These are phyloP conservation scores for Blastobotrys serpentis DNA, from an alignment of 1,139 yeast species.

Conservation along the genomic window DNA sequence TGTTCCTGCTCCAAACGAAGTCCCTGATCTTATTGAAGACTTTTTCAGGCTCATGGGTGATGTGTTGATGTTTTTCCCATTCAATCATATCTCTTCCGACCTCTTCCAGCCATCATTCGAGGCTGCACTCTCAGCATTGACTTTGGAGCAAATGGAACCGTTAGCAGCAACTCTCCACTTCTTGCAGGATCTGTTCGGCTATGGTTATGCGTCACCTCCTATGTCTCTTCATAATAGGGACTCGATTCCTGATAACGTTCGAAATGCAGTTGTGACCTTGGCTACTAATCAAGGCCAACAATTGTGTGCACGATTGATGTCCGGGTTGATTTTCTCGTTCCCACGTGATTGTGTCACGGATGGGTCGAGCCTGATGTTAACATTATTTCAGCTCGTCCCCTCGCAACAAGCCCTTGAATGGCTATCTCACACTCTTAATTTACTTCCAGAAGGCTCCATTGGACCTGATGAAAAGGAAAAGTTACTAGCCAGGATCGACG, in stretches of 20 bases:
- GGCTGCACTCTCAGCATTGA: constrained; percentile 57
- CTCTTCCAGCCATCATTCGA: constrained; percentile 59
- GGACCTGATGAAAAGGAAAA: constrained; percentile 64
- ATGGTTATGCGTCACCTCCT: constrained; percentile 84
- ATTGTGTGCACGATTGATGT: constrained; percentile 53
- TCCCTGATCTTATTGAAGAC: constrained; percentile 82
- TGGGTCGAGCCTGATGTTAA: constrained; percentile 70
- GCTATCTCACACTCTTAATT: constrained; percentile 55
- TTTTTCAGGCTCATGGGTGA: constrained; percentile 84
- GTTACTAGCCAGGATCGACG: constrained; percentile 54
- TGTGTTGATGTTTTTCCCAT: constrained; percentile 74
- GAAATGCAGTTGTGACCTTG: constrained; percentile 47
- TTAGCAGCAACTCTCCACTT: constrained; percentile 69
- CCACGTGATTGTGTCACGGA: constrained; percentile 71
- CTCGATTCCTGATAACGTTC: constrained; percentile 53
- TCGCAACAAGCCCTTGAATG: constrained; percentile 50
- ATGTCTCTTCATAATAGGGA: constrained; percentile 49
- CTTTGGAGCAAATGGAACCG: constrained; percentile 68
- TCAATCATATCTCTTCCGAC: constrained; percentile 56
- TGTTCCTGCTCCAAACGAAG: constrained; percentile 40
- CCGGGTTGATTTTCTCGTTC: constrained; percentile 70
- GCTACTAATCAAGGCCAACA: constrained; percentile 55
- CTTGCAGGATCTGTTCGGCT: constrained; percentile 72
- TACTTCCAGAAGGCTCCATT: constrained; percentile 59
- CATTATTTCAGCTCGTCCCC: constrained; percentile 58